Percentiles rank a stretch among this genome's conserved stretches.
Conservation (phyloP, 257 asterid species). For the Solanum piurae region DNA sequence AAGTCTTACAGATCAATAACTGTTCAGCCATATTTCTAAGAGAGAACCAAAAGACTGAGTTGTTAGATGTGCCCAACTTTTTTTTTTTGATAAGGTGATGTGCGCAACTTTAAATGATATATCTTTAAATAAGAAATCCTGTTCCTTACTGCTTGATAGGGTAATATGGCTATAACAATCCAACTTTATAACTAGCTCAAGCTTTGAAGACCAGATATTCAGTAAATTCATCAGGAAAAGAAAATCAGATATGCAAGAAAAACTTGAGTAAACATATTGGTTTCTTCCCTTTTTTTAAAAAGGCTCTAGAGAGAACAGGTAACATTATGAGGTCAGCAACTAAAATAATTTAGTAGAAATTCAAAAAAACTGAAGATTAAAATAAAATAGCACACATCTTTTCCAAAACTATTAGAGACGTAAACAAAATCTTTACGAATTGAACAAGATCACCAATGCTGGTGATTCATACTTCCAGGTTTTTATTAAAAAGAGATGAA, state of each 20-base stretch:
- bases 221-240: not conserved
- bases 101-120: not conserved
- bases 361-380: not conserved
- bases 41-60: not conserved
- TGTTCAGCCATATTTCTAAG: not conserved
- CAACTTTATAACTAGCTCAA: not conserved
- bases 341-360: not conserved
- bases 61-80: not conserved
- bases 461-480: not conserved
- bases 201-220: not conserved
- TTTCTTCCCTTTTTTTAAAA: not conserved
- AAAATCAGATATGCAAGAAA: not conserved
- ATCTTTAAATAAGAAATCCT: not conserved
- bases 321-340: not conserved
- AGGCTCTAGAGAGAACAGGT: not conserved
- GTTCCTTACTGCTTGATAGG: not conserved
- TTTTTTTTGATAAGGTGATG: not conserved
- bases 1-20: not conserved
- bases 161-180: not conserved
- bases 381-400: not conserved
- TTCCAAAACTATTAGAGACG: not conserved
- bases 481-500: not conserved
- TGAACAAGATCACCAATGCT: not conserved
- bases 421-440: not conserved
- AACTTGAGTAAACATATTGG: not conserved